A percentile compares a stretch with the other conserved stretches of the same genome.
These are phyloP conservation scores for Mycocentrospora acerina DNA, from an alignment of 2,329 filamentous ascomycete species.

Conservation along the genomic window DNA sequence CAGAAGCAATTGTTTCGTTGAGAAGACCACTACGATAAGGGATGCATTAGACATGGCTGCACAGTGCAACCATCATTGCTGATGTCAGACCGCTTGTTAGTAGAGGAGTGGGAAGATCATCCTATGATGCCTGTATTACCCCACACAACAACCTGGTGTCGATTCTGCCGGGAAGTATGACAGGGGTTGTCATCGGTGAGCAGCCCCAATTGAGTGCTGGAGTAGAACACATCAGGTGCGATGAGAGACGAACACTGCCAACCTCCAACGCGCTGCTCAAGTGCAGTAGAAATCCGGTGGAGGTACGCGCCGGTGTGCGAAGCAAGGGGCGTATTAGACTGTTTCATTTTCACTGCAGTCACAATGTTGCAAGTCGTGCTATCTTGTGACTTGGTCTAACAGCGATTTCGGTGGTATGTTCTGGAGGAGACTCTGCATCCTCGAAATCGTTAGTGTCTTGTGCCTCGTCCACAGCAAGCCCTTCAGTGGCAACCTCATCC, in stretches of 20 bases:
- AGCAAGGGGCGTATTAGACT: not conserved
- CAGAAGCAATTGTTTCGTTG: conserved; percentile 13
- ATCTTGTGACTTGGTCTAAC: conserved; percentile 24
- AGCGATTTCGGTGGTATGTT: conserved; percentile 16
- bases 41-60: conserved; percentile 6
- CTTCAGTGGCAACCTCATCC: conserved; percentile 51
- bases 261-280: conserved; percentile 11
- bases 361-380: conserved; percentile 23
- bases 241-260: no score
- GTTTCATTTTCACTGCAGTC: conserved; percentile 8
- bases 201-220: no score
- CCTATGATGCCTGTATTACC: conserved; percentile 1
- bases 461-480: conserved; percentile 38
- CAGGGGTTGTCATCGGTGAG: no score
- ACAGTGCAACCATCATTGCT: conserved; percentile 10
- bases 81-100: conserved; percentile 19
- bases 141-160: conserved; percentile 15
- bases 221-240: not conserved
- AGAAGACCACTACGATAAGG: conserved; percentile 8
- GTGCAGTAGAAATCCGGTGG: conserved; percentile 6
- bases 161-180: no score
- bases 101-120: no score
- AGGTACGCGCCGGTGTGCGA: conserved; percentile 1
- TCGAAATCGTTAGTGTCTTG: conserved; percentile 12
- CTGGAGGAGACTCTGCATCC: conserved; percentile 16